A percentile compares a stretch with the other conserved stretches of the same genome.
Evolutionary conservation across 345 rosid genomes (phyloP).

Genomic region (Chamaenerion angustifolium): DNA sequence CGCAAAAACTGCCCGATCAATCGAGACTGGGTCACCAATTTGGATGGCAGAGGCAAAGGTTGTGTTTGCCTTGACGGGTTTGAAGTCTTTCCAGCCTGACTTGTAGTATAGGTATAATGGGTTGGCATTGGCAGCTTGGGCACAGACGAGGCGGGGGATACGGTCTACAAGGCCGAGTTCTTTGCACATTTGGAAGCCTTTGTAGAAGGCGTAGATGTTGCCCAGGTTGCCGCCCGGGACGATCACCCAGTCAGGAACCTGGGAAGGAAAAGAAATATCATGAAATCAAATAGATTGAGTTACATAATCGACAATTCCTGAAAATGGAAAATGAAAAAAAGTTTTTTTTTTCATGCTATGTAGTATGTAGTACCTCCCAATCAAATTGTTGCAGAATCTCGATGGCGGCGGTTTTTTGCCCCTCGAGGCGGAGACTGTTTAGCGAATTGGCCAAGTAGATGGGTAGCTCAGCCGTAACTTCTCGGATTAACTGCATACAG

Average conservation of each 20-base stretch:
- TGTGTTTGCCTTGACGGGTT: constrained; percentile 50
- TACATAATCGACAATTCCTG: no score
- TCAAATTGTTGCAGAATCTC: constrained; percentile 93
- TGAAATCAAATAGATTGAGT: no score
- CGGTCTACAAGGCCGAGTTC: constrained; percentile 72
- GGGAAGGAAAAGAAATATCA: no score
- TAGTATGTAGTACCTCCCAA: constrained; percentile 25
- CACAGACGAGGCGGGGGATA: constrained; percentile 78
- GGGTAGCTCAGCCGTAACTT: constrained; percentile 69
- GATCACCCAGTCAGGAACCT: constrained; percentile 86
- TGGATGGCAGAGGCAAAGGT: constrained; percentile 94
- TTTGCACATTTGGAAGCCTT: constrained; percentile 81
- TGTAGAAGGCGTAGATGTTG: constrained; percentile 80
- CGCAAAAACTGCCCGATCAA: constrained; percentile 79
- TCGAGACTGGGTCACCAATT: constrained; percentile 88
- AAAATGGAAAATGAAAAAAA: no score
- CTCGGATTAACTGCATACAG: constrained; percentile 76
- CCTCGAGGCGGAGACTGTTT: constrained; percentile 80
- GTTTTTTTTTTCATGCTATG: no score
- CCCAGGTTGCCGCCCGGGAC: constrained; percentile 91
- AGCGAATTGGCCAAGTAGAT: constrained; percentile 79
- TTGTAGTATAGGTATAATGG: constrained; percentile 80
- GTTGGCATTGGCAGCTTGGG: constrained; percentile 91
- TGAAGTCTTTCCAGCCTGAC: constrained; percentile 67
- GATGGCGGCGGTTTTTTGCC: constrained; percentile 86